phyloP scores from a whole-genome alignment of 2,329 filamentous ascomycete genomes.

The Clarireedia hainanense region DNA sequence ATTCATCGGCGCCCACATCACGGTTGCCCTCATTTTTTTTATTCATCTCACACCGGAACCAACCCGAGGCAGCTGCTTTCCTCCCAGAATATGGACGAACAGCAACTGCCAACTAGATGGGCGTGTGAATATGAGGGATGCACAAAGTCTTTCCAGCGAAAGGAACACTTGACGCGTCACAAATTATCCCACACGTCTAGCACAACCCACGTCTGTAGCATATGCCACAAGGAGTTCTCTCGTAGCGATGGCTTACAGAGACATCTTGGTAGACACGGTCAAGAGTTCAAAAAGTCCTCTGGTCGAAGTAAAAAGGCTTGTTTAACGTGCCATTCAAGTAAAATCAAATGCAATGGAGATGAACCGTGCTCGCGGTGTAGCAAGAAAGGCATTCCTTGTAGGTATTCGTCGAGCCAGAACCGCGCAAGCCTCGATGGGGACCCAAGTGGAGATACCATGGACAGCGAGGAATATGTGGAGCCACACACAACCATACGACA shows the following conservation, averaged over 20 bases:
- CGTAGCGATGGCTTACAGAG: constrained; percentile 25
- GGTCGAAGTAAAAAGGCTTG: constrained; percentile 34
- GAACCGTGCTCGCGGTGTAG: constrained; percentile 33
- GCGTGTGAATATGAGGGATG: constrained; percentile 17
- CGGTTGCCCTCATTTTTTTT: background rate
- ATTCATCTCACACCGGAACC: too few species aligned
- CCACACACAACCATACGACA: too few species aligned
- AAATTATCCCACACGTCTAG: constrained; percentile 18
- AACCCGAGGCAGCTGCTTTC: too few species aligned
- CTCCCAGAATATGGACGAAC: background rate
- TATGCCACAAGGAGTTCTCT: constrained; percentile 22
- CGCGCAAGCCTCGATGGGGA: background rate
- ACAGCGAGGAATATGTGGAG: background rate
- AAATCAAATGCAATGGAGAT: constrained; percentile 38
- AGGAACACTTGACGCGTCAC: constrained; percentile 25
- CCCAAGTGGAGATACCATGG: background rate
- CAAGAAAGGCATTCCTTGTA: constrained; percentile 34
- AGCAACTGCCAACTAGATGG: background rate
- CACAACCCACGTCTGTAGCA: constrained; percentile 11
- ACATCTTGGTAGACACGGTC: constrained; percentile 22
- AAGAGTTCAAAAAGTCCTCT: constrained; percentile 17
- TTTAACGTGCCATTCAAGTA: constrained; percentile 37
- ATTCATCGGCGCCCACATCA: background rate
- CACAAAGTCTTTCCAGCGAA: constrained; percentile 20
- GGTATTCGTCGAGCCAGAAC: constrained; percentile 22